These are phyloP conservation scores for Cenococcum geophilum DNA, from an alignment of 495 filamentous ascomycete genomes.

Conservation along the genomic window DNA sequence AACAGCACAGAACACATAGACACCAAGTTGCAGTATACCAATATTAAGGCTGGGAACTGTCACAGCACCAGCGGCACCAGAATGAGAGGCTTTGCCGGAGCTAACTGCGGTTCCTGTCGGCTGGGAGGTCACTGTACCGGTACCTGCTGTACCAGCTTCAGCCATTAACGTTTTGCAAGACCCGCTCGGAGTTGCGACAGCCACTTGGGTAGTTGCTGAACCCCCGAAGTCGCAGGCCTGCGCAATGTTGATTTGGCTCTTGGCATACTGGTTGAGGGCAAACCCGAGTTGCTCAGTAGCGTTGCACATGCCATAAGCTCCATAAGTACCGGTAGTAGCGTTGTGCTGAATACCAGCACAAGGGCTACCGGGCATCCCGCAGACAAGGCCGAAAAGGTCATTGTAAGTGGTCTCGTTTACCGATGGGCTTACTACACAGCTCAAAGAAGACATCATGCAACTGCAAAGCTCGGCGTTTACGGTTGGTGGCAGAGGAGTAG, in stretches of 20 bases:
- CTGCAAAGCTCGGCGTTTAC: conserved; percentile 67
- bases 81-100: conserved; percentile 35
- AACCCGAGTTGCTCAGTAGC: conserved; percentile 70
- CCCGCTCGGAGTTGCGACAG: conserved; percentile 45
- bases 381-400: conserved; percentile 68
- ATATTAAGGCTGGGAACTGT: conserved; percentile 52
- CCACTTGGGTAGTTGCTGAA: conserved; percentile 45
- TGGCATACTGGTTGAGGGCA: conserved; percentile 75
- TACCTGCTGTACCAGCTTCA: conserved; percentile 58
- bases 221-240: conserved; percentile 68
- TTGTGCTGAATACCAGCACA: conserved; percentile 71
- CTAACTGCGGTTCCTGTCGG: conserved; percentile 42
- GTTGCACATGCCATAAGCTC: conserved; percentile 86
- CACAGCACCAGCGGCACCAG: conserved; percentile 41
- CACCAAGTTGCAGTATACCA: conserved; percentile 59
- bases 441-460: conserved; percentile 70
- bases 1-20: conserved; percentile 62
- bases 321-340: conserved; percentile 67
- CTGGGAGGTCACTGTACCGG: conserved; percentile 55
- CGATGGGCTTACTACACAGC: conserved; percentile 56
- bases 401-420: conserved; percentile 50
- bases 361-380: conserved; percentile 48
- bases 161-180: conserved; percentile 50
- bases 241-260: conserved; percentile 32
- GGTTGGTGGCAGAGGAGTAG: conserved; percentile 66